Conservation (phyloP, 164 flowering plant genomes). For the Tetrastigma voinierianum region DNA sequence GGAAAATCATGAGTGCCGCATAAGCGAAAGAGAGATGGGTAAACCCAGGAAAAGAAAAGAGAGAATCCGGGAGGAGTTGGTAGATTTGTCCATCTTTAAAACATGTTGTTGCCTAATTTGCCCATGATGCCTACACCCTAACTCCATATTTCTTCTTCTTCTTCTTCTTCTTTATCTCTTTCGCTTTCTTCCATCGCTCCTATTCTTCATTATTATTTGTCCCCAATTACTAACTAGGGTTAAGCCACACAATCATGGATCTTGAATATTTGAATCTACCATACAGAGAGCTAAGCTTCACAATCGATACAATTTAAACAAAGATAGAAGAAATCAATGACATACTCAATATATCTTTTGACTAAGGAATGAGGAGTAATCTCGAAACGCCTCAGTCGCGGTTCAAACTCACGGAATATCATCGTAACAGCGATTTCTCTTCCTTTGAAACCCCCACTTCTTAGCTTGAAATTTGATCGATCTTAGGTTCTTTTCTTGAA, state of each 20-base stretch:
- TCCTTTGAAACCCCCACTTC: slow-evolving; percentile 51
- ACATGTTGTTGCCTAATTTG: slow-evolving; percentile 70
- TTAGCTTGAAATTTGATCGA: slow-evolving; percentile 5
- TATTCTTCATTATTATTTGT: no score
- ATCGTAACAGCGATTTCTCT: slow-evolving; percentile 78
- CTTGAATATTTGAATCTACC: no score
- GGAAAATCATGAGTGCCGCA: slow-evolving; percentile 89
- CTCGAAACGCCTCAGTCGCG: background rate
- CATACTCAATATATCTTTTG: background rate
- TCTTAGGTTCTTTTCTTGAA: slow-evolving; percentile 35
- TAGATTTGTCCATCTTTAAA: slow-evolving; percentile 55
- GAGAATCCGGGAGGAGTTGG: slow-evolving; percentile 44
- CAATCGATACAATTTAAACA: no score
- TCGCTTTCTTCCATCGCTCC: slow-evolving; percentile 20
- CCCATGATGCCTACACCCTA: slow-evolving; percentile 98
- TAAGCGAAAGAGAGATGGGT: slow-evolving; percentile 66
- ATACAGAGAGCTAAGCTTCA: no score
- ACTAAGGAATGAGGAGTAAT: no score
- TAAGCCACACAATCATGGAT: no score
- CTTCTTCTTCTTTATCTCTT: slow-evolving; percentile 10
- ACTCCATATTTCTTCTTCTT: slow-evolving; percentile 57
- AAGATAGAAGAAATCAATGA: no score
- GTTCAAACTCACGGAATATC: slow-evolving; percentile 48
- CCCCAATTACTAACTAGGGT: no score
- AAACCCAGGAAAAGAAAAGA: slow-evolving; percentile 25